Conservation (phyloP, 2,329 filamentous ascomycete genomes). For the Aspergillus udagawae region DNA sequence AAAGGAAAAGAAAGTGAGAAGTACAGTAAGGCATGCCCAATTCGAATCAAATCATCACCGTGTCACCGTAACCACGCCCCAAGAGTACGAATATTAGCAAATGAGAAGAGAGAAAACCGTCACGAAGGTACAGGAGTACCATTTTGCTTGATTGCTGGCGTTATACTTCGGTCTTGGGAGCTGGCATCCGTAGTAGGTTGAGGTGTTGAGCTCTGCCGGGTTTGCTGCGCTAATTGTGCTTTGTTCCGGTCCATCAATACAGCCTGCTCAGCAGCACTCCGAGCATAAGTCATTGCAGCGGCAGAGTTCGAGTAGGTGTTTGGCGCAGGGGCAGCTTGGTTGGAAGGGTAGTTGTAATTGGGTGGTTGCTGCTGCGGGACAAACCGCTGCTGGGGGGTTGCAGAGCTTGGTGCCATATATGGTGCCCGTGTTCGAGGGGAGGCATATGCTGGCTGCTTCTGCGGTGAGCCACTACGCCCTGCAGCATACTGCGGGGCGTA, state of each 20-base stretch:
- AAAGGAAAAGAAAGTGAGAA: constrained; percentile 13
- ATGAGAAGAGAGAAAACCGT: neutral
- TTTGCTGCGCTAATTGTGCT: constrained; percentile 32
- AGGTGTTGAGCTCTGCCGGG: constrained; percentile 31
- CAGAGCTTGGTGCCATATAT: constrained; percentile 30
- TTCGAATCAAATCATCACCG: constrained; percentile 4
- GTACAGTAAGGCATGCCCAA: constrained; percentile 13
- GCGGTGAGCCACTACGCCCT: constrained; percentile 29
- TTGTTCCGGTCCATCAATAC: constrained; percentile 37
- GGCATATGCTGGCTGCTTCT: constrained; percentile 28
- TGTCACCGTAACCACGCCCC: constrained; percentile 6
- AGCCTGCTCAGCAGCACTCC: constrained; percentile 39
- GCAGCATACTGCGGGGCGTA: constrained; percentile 25
- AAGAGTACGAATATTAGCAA: neutral
- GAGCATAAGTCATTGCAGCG: constrained; percentile 32
- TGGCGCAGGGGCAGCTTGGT: constrained; percentile 28
- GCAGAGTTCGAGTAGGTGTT: constrained; percentile 32
- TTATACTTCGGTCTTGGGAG: constrained; percentile 34
- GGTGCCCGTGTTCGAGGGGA: constrained; percentile 33
- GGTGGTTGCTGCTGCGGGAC: constrained; percentile 26
- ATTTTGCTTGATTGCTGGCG: constrained; percentile 30
- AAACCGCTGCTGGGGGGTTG: constrained; percentile 29
- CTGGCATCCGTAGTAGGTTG: constrained; percentile 27
- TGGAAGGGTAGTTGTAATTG: constrained; percentile 27
- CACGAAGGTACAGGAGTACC: constrained; percentile 27